Evolutionary conservation across 306 rosid genomes (phyloP), one percentile per base, ranked within the genome.

Genomic region (Rosa multiflora): DNA sequence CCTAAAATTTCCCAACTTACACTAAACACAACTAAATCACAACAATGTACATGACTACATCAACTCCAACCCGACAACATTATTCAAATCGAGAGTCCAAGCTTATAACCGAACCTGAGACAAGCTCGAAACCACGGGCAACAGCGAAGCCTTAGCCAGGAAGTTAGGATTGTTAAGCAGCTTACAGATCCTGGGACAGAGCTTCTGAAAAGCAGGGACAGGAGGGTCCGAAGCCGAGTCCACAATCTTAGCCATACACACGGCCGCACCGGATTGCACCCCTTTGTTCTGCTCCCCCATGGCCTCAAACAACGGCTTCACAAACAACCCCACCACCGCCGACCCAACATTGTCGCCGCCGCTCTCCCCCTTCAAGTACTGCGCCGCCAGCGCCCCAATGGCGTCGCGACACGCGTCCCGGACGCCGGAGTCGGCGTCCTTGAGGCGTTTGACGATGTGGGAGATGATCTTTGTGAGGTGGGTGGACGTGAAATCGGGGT

Each of bases 171-270:
- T 91, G 76, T 82, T 90, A 42, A 96, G 90, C 77, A 96, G 74
- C 85, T 93, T 93, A 81, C 90, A 96, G 88, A 96, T 93, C 97
- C 92, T 93, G 1, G 96, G 97, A 78, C 98, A 96, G 4, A 96
- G 88, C 89, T 90, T 96, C 88, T 93, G 98, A 67, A 96, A 96
- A 35, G 93, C 84, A 0, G 83, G 32, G 23, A 89, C 85, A 5
- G 96, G 96, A 10, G 86, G 87, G 6, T 82, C 83, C 0, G 79
- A 72, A 2, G 94, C 91, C 15, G 93, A 79, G 26, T 93, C 98
- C 67, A 96, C 96, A 88, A 93, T 87, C 84, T 90, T 93, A 3
- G 96, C 94, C 93, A 96, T 83, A 72, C 99, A 93, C 79, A 82
- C 35, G 5, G 99, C 98, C 1, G 99, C 99, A 61, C 97, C 98